Conservation (phyloP, 1,284 basidiomycete genomes). For the Exobasidium cylindrosporum region DNA sequence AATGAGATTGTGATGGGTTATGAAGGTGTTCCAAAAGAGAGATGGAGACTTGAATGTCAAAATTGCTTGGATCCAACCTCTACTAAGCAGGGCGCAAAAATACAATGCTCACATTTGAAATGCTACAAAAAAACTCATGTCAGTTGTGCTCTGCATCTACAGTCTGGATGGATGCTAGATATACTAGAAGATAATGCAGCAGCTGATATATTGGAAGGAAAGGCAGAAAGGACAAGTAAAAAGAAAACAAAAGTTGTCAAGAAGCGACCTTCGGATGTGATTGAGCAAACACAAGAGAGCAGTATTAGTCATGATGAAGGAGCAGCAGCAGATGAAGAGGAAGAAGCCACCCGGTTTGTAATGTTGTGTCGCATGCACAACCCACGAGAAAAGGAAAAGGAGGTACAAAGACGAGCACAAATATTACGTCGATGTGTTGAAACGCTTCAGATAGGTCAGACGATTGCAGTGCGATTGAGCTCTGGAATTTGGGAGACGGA, state of each 20-base stretch:
- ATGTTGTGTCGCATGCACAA: conserved; percentile 52
- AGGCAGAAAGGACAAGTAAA: conserved; percentile 6
- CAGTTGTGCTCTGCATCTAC: conserved; percentile 67
- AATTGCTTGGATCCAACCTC: conserved; percentile 69
- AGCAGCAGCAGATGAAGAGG: conserved; percentile 3
- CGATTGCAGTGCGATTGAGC: background rate
- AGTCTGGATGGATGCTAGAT: conserved; percentile 49
- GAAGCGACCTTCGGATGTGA: conserved; percentile 10
- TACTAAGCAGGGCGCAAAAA: conserved; percentile 78
- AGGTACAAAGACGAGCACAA: background rate
- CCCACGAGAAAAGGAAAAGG: conserved; percentile 30
- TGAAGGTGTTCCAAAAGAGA: conserved; percentile 39
- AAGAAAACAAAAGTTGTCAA: conserved; percentile 10
- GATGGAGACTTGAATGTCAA: conserved; percentile 67
- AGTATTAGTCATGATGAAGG: background rate
- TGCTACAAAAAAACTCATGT: conserved; percentile 91
- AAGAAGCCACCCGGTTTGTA: conserved; percentile 38
- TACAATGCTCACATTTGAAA: conserved; percentile 90
- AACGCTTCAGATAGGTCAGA: background rate
- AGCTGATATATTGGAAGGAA: conserved; percentile 46
- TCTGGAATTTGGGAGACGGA: conserved; percentile 1
- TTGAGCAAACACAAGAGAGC: background rate
- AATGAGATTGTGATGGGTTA: conserved; percentile 38
- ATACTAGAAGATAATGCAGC: conserved; percentile 24
- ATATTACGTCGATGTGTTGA: background rate